Evolutionary conservation across 2,329 filamentous ascomycete genomes (phyloP), one percentile per base, ranked within the genome.

Genomic region (Apiospora sp.): DNA sequence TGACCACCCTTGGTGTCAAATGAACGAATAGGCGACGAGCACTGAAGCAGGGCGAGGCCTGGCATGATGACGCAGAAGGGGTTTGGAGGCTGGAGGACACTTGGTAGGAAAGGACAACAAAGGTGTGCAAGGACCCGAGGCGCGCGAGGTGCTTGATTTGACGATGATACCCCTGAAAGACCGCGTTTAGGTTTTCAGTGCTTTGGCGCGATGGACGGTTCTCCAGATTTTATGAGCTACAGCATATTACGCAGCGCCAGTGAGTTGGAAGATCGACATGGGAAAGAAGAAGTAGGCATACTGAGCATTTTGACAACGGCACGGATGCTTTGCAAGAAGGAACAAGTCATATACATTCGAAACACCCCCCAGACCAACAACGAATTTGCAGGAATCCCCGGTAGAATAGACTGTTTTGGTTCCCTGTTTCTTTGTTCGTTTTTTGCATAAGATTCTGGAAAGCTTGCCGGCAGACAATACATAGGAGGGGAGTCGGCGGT

Each of bases 1-100:
- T 72, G 90, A 94, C 71, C 96, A 98, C 83, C 91, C 93, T n/a
- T 99, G 96, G 96, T 94, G 87, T 73, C 80, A 80, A 71, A 76
- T 76, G 74, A 75, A 78, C 74, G 70, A 75, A 1, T 71, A 71
- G 61, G 71, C 69, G 41, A 70, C 10, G 34, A 70, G 30, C 16
- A 58, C 46, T 10, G 13, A 24, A 43, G 49, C 68, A 22, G 46
- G n/a, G 41, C 22, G 24, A 51, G 12, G 68, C 44, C 44, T 54
- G 37, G 30, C 16, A 69, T 37, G 48, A 51, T 10, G n/a, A 54
- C 34, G 30, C 54, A 41, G 22, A 64, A 4, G 19, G 34, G 58
- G 4, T n/a, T 64, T n/a, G 34, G 58, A 64, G 58, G 34, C 30
- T 14, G 58, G 34, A 24, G 34, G 58, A 64, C 6, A 37, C 34